Base-by-base conservation (phyloP, 805 yeast genomes). In the Metschnikowia shivogae region DNA sequence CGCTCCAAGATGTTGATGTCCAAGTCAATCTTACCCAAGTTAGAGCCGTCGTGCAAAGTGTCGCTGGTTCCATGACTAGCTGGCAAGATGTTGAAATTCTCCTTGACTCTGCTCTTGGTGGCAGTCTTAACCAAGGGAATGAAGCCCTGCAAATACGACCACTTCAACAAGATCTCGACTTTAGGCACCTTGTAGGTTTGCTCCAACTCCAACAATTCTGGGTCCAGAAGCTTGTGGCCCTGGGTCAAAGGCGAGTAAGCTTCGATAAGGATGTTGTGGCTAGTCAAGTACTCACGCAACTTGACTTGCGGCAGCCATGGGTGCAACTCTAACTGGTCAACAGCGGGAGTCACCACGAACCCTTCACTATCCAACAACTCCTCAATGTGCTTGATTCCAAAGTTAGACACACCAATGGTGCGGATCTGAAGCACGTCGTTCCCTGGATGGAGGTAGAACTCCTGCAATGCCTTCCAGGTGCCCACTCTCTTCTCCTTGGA, bases 161-260 rank as follows among this genome's bases (percentile, higher is more conserved):
- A 87, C 57, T 84, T 76, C 42, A 86, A 67, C 47, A 86, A 65
- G 11, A 86, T 75, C 57, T 85, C 89, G 4, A 83, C 84, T 14
- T 76, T 68, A 7, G 83, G 57, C 28, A 75, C 72, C 3, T 71
- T 70, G 34, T 74, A 74, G 46, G 72, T 74, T 34, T 70, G 58
- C 31, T 83, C 80, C 48, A 85, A 69, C 28, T 57, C 61, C 19
- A 64, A 57, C 41, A 86, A 68, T 39, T 65, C 74, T 1, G 81
- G 77, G 60, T 84, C 86, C 35, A 72, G 61, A 36, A 82, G 61
- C 55, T 80, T 78, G 37, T 61, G 59, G 7, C 92, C 88, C 48
- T 76, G 76, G 1, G 85, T 81, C 57, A 89, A 74, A 6, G 97
- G 96, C 6, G 93, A 81, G 65, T 77, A 89, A 0, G 95, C 90